Percentiles rank a stretch among this genome's conserved stretches.
Conservation (phyloP, 257 asterid species). For the Nicotiana otophora region DNA sequence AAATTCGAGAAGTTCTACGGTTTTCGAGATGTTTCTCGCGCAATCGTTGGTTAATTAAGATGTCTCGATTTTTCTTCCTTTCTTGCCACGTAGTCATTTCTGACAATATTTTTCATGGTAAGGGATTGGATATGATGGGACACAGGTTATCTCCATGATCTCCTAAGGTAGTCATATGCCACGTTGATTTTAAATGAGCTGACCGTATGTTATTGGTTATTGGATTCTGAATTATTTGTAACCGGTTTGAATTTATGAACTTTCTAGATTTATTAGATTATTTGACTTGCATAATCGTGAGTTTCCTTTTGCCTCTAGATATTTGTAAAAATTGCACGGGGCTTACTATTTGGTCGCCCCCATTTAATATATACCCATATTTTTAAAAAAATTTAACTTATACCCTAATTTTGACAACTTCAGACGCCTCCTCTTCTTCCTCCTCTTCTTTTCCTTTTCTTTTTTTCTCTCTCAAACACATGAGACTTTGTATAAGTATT, state of each 20-base stretch:
- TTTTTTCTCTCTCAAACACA: too few species aligned
- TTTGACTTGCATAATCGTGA: background rate
- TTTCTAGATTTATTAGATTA: too few species aligned
- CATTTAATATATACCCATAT: too few species aligned
- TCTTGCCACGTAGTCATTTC: background rate
- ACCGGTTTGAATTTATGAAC: background rate
- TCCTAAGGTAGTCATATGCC: background rate
- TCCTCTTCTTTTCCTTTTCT: too few species aligned
- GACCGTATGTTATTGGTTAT: background rate
- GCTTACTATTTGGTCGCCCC: too few species aligned
- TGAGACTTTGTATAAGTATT: too few species aligned
- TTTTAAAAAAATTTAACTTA: too few species aligned
- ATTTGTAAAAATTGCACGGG: too few species aligned
- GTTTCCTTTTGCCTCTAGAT: background rate
- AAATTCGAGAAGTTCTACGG: conserved; percentile 25
- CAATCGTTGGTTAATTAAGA: background rate
- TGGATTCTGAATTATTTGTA: background rate
- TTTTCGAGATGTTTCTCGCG: conserved; percentile 64
- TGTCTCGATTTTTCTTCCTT: background rate
- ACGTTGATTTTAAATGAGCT: background rate
- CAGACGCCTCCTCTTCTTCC: too few species aligned
- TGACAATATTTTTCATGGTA: too few species aligned
- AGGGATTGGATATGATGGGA: background rate
- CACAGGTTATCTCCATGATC: background rate
- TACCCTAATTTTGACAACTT: too few species aligned